Base-by-base conservation (phyloP, 1,139 yeast species). In the Magnusiomyces sp. region DNA sequence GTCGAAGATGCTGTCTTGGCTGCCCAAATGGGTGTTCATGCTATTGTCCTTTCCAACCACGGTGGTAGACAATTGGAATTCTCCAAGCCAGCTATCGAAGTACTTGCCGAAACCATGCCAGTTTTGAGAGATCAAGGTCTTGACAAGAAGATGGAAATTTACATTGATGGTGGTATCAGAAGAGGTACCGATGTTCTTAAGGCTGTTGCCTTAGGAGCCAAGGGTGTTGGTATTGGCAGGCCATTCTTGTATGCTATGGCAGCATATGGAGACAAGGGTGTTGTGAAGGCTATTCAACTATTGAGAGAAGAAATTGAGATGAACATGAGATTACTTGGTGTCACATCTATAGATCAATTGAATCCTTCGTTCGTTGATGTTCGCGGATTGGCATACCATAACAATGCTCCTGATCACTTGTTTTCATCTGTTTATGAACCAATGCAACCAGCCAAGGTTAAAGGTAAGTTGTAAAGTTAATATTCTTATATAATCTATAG, bases 261-360 rank as follows among this genome's bases (percentile, higher is more conserved):
- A 17, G 74, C 83, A 1, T 83, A 82, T 57, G 92, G 92, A 16
- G 88, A 77, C 55, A 81, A 74, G 7, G 97, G 97, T 54, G 95
- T 89, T 16, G 71, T 72, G 50, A 79, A 77, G 58, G 92, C 95
- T 7, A 81, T 85, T 56, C 89, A 83, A 59, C 70, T 88, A 46
- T 71, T 90, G 58, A 83, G 81, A 62, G 89, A 83, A 54, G 97
- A 90, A 64, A 66, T 90, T 64, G 80, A 77, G 55, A 85, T 88
- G 92, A 80, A 83, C 66, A 87, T 90, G 97, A 75, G 95, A 57
- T 72, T 89, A 47, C 69, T 90, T 47, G 97, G 97, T 42, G 95
- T 78, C 34, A 80, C 78, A 20, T 73, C 72, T 27, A 69, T 90
- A 19, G 76, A 74, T 45, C 83, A 88, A 42, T 72, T 90, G 55